These are phyloP conservation scores for Geranium rotundifolium DNA, from an alignment of 345 rosid species.

Conservation along the genomic window DNA sequence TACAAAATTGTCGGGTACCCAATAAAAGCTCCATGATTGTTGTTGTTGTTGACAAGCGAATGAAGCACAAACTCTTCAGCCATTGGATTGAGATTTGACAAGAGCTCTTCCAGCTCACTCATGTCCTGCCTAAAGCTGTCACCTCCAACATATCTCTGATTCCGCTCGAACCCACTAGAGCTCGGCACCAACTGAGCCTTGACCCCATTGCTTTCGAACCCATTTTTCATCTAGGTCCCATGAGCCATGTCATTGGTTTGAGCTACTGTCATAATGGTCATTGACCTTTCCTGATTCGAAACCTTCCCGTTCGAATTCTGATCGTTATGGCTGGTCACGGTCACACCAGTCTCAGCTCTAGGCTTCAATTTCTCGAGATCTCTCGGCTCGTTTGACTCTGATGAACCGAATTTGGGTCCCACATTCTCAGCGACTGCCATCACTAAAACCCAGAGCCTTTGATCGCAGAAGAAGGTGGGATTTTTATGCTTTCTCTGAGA, in stretches of 20 bases:
- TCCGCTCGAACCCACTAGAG: slow-evolving; percentile 20
- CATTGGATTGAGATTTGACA: slow-evolving; percentile 91
- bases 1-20: slow-evolving; percentile 48
- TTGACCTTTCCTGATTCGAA: slow-evolving; percentile 5
- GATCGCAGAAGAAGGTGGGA: no score
- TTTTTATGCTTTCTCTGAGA: no score
- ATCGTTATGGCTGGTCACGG: background rate
- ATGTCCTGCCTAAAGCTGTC: slow-evolving; percentile 30
- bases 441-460: no score
- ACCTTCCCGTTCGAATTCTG: no score
- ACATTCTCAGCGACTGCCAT: slow-evolving; percentile 97
- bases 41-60: slow-evolving; percentile 28
- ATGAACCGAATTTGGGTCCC: slow-evolving; percentile 54
- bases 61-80: slow-evolving; percentile 94
- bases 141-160: slow-evolving; percentile 1
- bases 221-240: slow-evolving; percentile 16
- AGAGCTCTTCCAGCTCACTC: slow-evolving; percentile 58
- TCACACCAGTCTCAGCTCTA: slow-evolving; percentile 29
- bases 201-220: slow-evolving; percentile 14
- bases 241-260: slow-evolving; percentile 14
- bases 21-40: slow-evolving; percentile 20
- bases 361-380: slow-evolving; percentile 48
- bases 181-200: slow-evolving; percentile 12
- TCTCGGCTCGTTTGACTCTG: slow-evolving; percentile 34
- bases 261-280: slow-evolving; percentile 4